phyloP scores from a whole-genome alignment of 306 rosid species.

The Notholithocarpus densiflorus region DNA sequence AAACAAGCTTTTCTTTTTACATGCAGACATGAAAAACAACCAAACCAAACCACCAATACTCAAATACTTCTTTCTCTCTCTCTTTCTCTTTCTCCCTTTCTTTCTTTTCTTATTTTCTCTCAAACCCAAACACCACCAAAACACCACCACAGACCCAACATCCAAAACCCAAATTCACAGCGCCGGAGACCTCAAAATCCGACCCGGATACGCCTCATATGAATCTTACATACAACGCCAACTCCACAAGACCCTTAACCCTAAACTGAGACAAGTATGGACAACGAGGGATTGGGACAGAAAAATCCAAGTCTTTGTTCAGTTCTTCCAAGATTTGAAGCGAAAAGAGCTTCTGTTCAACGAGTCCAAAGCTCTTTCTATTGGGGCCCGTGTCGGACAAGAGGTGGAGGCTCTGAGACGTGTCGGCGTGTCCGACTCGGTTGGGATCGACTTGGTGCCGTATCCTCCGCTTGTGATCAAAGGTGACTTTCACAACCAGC shows the following conservation, averaged over 20 bases:
- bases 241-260: slow-evolving; percentile 87
- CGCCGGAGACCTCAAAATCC: slow-evolving; percentile 47
- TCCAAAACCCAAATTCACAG: background rate
- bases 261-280: slow-evolving; percentile 76
- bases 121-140: slow-evolving; percentile 4
- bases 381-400: slow-evolving; percentile 90
- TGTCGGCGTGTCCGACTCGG: slow-evolving; percentile 60
- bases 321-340: slow-evolving; percentile 47
- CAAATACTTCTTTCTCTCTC: slow-evolving; percentile 48
- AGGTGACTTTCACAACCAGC: slow-evolving; percentile 84
- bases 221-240: slow-evolving; percentile 70
- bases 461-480: slow-evolving; percentile 70
- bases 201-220: slow-evolving; percentile 89
- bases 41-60: slow-evolving; percentile 33
- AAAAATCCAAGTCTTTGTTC: slow-evolving; percentile 62
- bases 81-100: slow-evolving; percentile 59
- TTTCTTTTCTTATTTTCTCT: slow-evolving; percentile 32
- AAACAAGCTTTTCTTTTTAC: background rate
- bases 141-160: background rate
- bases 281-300: slow-evolving; percentile 94
- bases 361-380: slow-evolving; percentile 55
- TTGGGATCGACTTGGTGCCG: slow-evolving; percentile 86
- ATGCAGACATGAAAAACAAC: slow-evolving; percentile 46
- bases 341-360: slow-evolving; percentile 31
- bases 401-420: slow-evolving; percentile 77